Conservation (phyloP, 768 basidiomycete species). For the Panellus pusillus region DNA sequence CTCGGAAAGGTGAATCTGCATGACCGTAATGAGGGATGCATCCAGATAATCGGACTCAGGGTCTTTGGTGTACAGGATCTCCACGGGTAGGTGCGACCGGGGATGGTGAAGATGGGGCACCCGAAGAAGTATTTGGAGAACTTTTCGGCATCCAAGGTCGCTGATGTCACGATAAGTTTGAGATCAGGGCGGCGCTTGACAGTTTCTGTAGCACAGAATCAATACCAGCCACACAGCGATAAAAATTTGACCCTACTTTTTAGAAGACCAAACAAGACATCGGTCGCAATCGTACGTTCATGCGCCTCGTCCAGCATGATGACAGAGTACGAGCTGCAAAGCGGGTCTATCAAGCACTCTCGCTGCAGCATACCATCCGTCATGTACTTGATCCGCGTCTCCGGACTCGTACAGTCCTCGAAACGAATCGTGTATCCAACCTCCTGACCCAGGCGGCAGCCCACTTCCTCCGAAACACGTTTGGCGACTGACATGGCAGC, state of each 20-base stretch:
- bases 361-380: constrained; percentile 99
- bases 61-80: constrained; percentile 97
- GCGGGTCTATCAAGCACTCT: constrained; percentile 94
- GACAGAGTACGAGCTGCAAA: constrained; percentile 89
- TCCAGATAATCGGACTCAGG: constrained; percentile 97
- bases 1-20: constrained; percentile 99
- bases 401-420: constrained; percentile 98
- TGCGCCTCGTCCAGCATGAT: constrained; percentile 99
- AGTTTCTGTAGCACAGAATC: constrained; percentile 60
- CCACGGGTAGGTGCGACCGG: constrained; percentile 98
- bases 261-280: constrained; percentile 93
- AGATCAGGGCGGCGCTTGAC: constrained; percentile 93
- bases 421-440: constrained; percentile 99
- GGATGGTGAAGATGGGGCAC: constrained; percentile 99
- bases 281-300: constrained; percentile 97
- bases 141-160: constrained; percentile 98
- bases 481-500: constrained; percentile 99
- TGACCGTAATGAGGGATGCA: constrained; percentile 96
- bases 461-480: constrained; percentile 97
- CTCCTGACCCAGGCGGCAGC: constrained; percentile 94
- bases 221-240: no score
- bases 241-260: constrained; percentile 60
- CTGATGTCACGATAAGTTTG: constrained; percentile 97
- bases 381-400: constrained; percentile 99
- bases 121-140: constrained; percentile 99